Evolutionary conservation across 129 eudicot genomes (phyloP), one percentile per base, ranked within the genome.

Genomic region (Flaveria robusta): DNA sequence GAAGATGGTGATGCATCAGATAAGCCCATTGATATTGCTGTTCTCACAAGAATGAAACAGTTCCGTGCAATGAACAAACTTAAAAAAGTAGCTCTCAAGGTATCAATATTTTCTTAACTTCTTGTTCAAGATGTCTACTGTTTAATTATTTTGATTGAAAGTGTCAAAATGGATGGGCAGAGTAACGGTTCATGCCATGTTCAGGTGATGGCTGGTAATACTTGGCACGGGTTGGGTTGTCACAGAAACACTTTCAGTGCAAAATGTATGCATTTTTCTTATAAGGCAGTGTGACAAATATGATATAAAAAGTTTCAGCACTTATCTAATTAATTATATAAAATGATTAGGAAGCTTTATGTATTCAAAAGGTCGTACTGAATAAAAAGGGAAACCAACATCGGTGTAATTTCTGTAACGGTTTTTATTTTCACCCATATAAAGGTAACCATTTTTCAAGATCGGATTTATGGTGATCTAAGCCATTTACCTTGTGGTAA

Each of bases 21-120:
- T 81, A 88, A 93, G 86, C 98, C 98, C 62, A 89, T 93, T 77
- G 98, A 93, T 69, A 91, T 85, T 83, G 98, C 96, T 77, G 98
- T 93, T 73, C 87, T 93, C 62, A 85, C 83, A 66, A 88, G 98
- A 84, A 93, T 93, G 97, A 93, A 91, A 84, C 98, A 93, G 81
- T 93, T 93, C 91, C 88, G 98, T 43, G 98, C 98, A 43, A 93
- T 93, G 98, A 93, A 93, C 81, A 93, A 91, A 81, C 96, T 93
- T 46, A 93, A 93, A 81, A 93, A 93, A 88, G 90, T 93, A 60
- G 98, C 98, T 72, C 84, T 93, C 24, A 93, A 88, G 97, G 98
- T 93, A 70, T 70, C 69, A 56, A 1, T 18, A 12, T 56, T 66
- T 59, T 70, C 59, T 63, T 9, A 37, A 10, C 41, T 26, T 47